A percentile compares a stretch with the other conserved stretches of the same genome.
These are phyloP conservation scores for Nitzschia sp. DNA, from an alignment of 108 stramenopile genomes.

Conservation along the genomic window DNA sequence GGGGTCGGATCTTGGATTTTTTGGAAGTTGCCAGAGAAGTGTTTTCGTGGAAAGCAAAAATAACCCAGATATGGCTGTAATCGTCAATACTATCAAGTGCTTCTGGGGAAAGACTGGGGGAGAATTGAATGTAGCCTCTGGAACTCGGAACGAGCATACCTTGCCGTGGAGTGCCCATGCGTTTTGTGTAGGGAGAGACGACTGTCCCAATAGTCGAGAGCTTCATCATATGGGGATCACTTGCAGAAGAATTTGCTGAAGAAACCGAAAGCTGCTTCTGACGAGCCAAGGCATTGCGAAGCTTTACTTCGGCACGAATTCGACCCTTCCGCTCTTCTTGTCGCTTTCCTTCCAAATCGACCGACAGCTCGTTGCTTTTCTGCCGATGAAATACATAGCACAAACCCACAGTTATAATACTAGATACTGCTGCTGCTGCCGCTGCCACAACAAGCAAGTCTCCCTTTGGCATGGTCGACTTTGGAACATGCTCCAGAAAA, in stretches of 20 bases:
- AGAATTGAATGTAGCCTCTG: constrained; percentile 62
- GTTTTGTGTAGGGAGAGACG: constrained; percentile 75
- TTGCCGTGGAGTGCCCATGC: constrained; percentile 89
- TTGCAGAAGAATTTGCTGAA: constrained; percentile 3
- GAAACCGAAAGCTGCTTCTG: constrained; percentile 19
- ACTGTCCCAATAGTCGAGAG: constrained; percentile 69
- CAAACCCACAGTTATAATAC: neutral
- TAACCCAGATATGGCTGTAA: constrained; percentile 91
- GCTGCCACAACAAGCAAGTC: too few species aligned
- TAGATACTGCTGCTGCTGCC: constrained; percentile 1
- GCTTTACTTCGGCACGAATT: constrained; percentile 81
- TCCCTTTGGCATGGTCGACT: too few species aligned
- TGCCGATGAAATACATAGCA: neutral
- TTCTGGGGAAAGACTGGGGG: constrained; percentile 48
- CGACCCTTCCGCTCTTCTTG: constrained; percentile 75
- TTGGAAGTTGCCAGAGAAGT: constrained; percentile 60
- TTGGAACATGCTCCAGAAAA: too few species aligned
- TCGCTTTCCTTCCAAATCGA: constrained; percentile 48
- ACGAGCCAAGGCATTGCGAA: constrained; percentile 55
- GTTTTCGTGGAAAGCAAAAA: constrained; percentile 97
- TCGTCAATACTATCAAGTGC: constrained; percentile 69
- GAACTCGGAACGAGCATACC: constrained; percentile 68
- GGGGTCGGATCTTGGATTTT: constrained; percentile 81
- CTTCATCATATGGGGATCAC: constrained; percentile 24
- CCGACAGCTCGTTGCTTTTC: neutral